These are phyloP conservation scores for Piloderma croceum DNA, from an alignment of 768 basidiomycete species.

Conservation along the genomic window DNA sequence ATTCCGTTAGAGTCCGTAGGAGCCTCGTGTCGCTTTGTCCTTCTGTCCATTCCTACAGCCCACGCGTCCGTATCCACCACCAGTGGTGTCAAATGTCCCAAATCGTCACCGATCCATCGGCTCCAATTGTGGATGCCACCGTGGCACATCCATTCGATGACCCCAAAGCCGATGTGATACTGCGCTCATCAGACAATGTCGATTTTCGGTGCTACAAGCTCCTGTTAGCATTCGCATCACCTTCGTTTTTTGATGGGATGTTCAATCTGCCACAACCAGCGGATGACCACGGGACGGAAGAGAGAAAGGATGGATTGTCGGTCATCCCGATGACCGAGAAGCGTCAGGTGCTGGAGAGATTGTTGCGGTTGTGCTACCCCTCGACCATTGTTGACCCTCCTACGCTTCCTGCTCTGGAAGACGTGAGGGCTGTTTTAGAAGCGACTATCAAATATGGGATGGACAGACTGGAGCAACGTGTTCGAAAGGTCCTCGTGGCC, in stretches of 20 bases:
- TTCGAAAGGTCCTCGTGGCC: constrained; percentile 27
- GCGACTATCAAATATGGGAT: constrained; percentile 27
- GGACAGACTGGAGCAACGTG: constrained; percentile 21
- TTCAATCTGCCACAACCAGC: constrained; percentile 18
- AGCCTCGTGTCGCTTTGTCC: no score
- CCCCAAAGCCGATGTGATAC: constrained; percentile 10
- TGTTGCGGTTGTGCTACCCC: constrained; percentile 9
- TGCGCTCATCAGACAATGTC: constrained; percentile 19
- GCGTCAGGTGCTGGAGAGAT: constrained; percentile 1
- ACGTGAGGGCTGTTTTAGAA: constrained; percentile 22
- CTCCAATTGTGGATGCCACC: no score
- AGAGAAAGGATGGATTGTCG: constrained; percentile 4
- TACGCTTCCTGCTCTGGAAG: constrained; percentile 5
- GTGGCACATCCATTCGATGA: constrained; percentile 27
- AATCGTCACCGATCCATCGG: no score
- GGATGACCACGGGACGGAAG: constrained; percentile 6
- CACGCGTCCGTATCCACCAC: no score
- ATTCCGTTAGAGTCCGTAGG: no score
- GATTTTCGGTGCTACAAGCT: constrained; percentile 25
- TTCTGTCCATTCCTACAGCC: no score
- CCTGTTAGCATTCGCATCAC: constrained; percentile 25
- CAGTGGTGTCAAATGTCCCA: no score
- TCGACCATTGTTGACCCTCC: no score
- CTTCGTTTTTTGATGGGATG: constrained; percentile 28
- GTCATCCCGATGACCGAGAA: constrained; percentile 7